Conservation (phyloP, 2,329 filamentous ascomycete genomes). For the Exophiala sp. region DNA sequence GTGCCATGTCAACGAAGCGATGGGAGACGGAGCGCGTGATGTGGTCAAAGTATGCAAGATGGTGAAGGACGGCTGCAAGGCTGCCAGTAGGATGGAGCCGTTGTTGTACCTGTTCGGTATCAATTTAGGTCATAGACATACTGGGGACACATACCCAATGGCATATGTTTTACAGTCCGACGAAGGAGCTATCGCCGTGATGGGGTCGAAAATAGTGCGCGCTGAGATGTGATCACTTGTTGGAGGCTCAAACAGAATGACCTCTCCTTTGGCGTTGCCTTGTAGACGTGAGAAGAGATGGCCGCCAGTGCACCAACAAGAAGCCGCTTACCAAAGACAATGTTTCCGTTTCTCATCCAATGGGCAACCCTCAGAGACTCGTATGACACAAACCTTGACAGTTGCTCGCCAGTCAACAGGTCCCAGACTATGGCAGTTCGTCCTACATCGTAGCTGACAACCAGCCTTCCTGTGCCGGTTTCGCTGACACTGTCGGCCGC, state of each 20-base stretch:
- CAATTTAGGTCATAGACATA: constrained; percentile 4
- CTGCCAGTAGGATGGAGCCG: constrained; percentile 85
- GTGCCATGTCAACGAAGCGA: constrained; percentile 87
- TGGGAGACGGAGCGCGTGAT: constrained; percentile 74
- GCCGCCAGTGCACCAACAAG: constrained; percentile 1
- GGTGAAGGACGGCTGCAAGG: constrained; percentile 82
- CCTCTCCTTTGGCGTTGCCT: constrained; percentile 89
- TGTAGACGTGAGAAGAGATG: constrained; percentile 29
- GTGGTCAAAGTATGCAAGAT: constrained; percentile 90
- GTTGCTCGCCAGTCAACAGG: constrained; percentile 80
- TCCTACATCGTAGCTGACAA: constrained; percentile 86
- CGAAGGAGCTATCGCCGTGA: constrained; percentile 86
- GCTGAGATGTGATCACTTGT: constrained; percentile 89
- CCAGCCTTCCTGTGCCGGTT: constrained; percentile 71
- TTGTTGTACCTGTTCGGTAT: constrained; percentile 69
- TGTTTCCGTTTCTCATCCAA: constrained; percentile 96
- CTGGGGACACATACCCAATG: constrained; percentile 60
- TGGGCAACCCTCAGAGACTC: constrained; percentile 76
- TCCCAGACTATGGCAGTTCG: constrained; percentile 97
- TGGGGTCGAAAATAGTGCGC: constrained; percentile 87
- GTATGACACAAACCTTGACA: constrained; percentile 88
- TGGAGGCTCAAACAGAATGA: constrained; percentile 88
- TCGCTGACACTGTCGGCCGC: constrained; percentile 90
- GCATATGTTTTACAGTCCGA: constrained; percentile 91
- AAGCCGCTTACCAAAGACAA: constrained; percentile 74